These are phyloP conservation scores for Nissolia schottii DNA, from an alignment of 306 rosid genomes.

Conservation along the genomic window DNA sequence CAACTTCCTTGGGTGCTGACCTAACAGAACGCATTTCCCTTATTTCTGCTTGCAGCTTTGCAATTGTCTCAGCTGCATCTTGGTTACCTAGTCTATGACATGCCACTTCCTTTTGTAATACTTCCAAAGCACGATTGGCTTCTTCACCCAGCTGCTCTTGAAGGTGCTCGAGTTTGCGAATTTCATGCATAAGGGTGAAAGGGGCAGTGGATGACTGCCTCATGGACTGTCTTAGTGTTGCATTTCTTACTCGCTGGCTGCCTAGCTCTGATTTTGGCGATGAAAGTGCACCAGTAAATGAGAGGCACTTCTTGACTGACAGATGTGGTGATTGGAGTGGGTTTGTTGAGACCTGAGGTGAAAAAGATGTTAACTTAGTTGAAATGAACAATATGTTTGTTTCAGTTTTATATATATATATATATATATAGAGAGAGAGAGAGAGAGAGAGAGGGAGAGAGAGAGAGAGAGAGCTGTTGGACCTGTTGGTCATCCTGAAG, in stretches of 20 bases:
- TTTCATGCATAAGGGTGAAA: slow-evolving; percentile 95
- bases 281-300: slow-evolving; percentile 64
- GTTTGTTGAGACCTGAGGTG: slow-evolving; percentile 53
- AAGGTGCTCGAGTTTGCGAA: slow-evolving; percentile 97
- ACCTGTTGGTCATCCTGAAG: slow-evolving; percentile 83
- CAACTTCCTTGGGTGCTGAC: slow-evolving; percentile 60
- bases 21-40: slow-evolving; percentile 80
- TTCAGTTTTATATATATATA: too few relatives aligned
- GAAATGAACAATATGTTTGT: slow-evolving; percentile 1
- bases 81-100: slow-evolving; percentile 98
- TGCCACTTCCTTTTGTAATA: slow-evolving; percentile 94
- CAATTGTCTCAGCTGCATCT: slow-evolving; percentile 99
- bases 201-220: slow-evolving; percentile 97
- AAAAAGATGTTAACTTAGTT: slow-evolving; percentile 4
- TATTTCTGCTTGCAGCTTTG: slow-evolving; percentile 91
- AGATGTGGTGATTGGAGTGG: slow-evolving; percentile 51
- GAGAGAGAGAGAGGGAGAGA: not conserved
- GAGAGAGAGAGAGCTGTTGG: not conserved
- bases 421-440: too few relatives aligned
- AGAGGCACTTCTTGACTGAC: slow-evolving; percentile 87
- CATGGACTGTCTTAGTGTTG: slow-evolving; percentile 79
- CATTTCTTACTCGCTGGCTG: slow-evolving; percentile 52
- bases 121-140: slow-evolving; percentile 95
- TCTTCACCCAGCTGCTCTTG: slow-evolving; percentile 99
- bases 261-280: slow-evolving; percentile 49